Evolutionary conservation across 73 alveolate species (phyloP), one percentile per base, ranked within the genome.

Genomic region (Paramecium sonneborni): DNA sequence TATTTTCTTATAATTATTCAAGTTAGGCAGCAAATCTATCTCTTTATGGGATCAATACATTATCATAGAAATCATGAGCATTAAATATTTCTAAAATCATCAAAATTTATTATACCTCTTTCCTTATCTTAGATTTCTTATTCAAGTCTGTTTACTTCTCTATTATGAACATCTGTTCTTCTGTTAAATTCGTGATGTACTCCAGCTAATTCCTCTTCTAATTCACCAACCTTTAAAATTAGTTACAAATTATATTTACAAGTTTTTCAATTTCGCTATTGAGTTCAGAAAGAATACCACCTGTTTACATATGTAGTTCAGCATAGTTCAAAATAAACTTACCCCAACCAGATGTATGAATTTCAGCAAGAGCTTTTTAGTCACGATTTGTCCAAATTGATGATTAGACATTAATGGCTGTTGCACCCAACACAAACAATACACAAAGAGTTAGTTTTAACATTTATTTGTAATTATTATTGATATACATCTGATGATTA

Each of bases 141-240:
- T 79, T 79, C 90, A 39, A 79, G 90, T 79, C 90, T 79, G 1
- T 46, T 32, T 23, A 79, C 90, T 23, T 79, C 90, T 79, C 90
- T 79, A 56, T 43, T 39, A 76, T 79, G 90, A 24, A 43, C 41
- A 12, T 79, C 90, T 30, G 90, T 79, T 79, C 90, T 39, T 79
- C 90, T 79, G 24, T 26, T 44, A 46, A 30, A 79, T 79, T 79
- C 74, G 52, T 39, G 76, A 46, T 79, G 90, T 28, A 79, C 72
- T 18, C 46, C 90, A 43, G 44, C 69, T 21, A 79, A 79, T 34
- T 79, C 90, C n/a, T 32, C 74, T 44, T 39, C 69, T 20, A 79
- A 46, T 34, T 79, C 90, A 43, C 26, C 90, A 72, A 72, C 44
- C 86, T 72, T 52, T 3, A 26, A 67, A 67, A 43, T 46, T 30